Percentiles rank a stretch among this genome's conserved stretches.
Conservation (phyloP, 495 filamentous ascomycete species). For the Penicillium waksmanii region DNA sequence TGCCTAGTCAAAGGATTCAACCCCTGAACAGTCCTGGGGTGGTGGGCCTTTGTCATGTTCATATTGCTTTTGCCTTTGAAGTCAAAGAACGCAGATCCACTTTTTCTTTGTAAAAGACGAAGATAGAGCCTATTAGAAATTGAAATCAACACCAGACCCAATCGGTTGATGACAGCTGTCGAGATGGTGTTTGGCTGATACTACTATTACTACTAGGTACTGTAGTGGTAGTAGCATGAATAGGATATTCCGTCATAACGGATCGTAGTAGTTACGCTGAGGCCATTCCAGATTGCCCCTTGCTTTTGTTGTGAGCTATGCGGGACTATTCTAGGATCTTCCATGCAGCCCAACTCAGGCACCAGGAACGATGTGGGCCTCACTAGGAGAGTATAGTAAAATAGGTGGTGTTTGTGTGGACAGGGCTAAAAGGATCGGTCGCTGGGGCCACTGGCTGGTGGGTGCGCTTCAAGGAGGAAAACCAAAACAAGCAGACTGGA, state of each 20-base stretch:
- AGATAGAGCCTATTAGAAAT: background rate
- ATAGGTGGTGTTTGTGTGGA: conserved; percentile 10
- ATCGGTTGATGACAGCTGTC: too few relatives aligned
- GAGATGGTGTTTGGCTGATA: too few relatives aligned
- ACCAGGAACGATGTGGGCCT: conserved; percentile 20
- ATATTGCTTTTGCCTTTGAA: conserved; percentile 5
- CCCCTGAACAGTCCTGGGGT: background rate
- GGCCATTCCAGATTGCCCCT: conserved; percentile 1
- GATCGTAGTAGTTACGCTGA: background rate
- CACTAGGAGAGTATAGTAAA: conserved; percentile 3
- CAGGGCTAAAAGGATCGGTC: conserved; percentile 33
- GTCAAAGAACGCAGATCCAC: background rate
- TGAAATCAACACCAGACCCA: background rate
- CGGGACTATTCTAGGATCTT: conserved; percentile 9
- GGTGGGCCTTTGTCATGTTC: background rate
- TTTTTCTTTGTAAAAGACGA: background rate
- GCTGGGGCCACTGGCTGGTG: conserved; percentile 38
- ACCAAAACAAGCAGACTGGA: conserved; percentile 46
- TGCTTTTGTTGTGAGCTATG: background rate
- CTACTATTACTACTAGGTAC: too few relatives aligned
- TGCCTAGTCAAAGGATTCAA: too few relatives aligned
- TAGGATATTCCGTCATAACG: too few relatives aligned
- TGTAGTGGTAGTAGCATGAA: too few relatives aligned
- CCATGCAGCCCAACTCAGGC: conserved; percentile 3
- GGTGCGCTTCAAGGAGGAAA: conserved; percentile 42